Evolutionary conservation across 1,284 basidiomycete genomes (phyloP), one percentile per base, ranked within the genome.

Genomic region (Meripilus lineatus): DNA sequence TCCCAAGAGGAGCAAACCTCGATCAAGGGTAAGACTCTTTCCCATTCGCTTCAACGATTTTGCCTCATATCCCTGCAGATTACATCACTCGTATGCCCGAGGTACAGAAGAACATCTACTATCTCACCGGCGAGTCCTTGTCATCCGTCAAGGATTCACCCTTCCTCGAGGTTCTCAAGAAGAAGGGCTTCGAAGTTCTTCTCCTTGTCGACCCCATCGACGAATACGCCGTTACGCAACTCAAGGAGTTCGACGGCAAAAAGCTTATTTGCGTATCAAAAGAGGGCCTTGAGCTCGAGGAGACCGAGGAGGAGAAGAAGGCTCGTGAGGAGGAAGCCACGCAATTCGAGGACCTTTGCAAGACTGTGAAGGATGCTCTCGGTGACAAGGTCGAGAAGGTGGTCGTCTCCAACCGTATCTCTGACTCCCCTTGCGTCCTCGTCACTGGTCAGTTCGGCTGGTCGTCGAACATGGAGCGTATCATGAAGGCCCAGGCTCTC

Each of bases 361-460:
- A 89, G 58, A 81, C 86, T 53, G 91, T 98, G 76, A 99, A 99
- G 84, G 95, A 99, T 61, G 92, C 91, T 53, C 92, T 99, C 50
- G 94, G 94, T 51, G 95, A 98, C 74, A 96, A 95, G 79, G 95
- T 99, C 55, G 96, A 99, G 82, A 99, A 99, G 82, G 96, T 99
- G 30, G 83, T 97, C 53, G 79, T 98, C 58, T 98, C 96, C 43
- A 98, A 96, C 84, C 93, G 95, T 70, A 94, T 97, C 75, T 79
- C 81, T 61, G 91, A 95, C 70, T 96, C 93, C 22, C 93, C 93
- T 46, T 95, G 92, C 63, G 92, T 96, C 33, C 86, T 96, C 61
- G 95, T 98, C 63, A 98, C 96, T 54, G 95, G 94, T 52, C 93
- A 97, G 67, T 99, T 97, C 68, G 94, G 95, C 50, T 99, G 96